Evolutionary conservation across 176 grass and related monocot genomes (phyloP).

Genomic region (Alloteropsis semialata): DNA sequence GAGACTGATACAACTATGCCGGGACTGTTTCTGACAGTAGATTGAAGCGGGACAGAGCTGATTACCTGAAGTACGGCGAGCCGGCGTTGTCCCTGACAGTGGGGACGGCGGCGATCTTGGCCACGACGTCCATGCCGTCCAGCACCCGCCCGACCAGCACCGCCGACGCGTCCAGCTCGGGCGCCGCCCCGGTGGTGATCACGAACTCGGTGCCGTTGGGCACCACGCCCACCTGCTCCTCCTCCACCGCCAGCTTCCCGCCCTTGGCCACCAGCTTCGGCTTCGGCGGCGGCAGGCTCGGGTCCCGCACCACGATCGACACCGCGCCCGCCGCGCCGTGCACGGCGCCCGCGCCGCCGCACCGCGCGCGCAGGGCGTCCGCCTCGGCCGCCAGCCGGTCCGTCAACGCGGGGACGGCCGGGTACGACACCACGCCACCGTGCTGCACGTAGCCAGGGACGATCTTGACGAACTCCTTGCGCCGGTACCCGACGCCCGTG

Average conservation of each 20-base stretch:
- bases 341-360: not conserved
- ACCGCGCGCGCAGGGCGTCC: conserved; percentile 41
- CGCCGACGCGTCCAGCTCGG: conserved; percentile 63
- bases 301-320: conserved; percentile 72
- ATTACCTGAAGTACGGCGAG: conserved; percentile 85
- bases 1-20: too few relatives aligned
- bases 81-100: conserved; percentile 76
- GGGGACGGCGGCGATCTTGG: conserved; percentile 65
- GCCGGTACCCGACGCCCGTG: conserved; percentile 71
- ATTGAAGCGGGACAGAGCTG: not conserved
- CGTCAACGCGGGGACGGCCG: conserved; percentile 25
- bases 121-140: conserved; percentile 85
- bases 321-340: conserved; percentile 46
- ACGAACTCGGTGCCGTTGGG: conserved; percentile 91
- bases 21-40: not conserved
- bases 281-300: conserved; percentile 71
- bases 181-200: conserved; percentile 53
- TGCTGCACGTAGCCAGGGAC: conserved; percentile 81
- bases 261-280: conserved; percentile 75
- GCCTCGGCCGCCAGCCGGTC: conserved; percentile 53
- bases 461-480: conserved; percentile 94
- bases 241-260: conserved; percentile 68
- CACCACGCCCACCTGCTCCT: conserved; percentile 55
- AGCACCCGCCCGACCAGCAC: conserved; percentile 72
- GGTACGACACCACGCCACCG: conserved; percentile 67